These are phyloP conservation scores for Crithidia mellificae DNA, from an alignment of 208 protist species.

Conservation along the genomic window DNA sequence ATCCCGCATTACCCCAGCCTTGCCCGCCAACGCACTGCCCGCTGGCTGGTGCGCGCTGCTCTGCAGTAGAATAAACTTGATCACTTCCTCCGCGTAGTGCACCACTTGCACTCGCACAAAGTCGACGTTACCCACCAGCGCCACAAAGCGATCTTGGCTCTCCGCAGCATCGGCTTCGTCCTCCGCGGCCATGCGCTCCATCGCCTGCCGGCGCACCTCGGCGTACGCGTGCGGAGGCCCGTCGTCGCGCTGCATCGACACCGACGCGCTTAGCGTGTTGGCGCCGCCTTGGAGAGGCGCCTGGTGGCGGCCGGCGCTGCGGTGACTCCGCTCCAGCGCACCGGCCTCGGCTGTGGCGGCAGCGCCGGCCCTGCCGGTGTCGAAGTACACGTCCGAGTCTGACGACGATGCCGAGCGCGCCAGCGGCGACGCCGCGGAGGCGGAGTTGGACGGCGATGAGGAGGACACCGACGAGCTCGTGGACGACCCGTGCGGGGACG, in stretches of 20 bases:
- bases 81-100: constrained; percentile 53
- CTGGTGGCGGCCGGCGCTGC: no score
- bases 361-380: not conserved
- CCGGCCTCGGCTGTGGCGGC: not conserved
- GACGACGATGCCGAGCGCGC: constrained; percentile 9
- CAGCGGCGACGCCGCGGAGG: not conserved
- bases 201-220: constrained; percentile 46
- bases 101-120: constrained; percentile 74
- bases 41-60: constrained; percentile 15
- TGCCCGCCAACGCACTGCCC: not conserved
- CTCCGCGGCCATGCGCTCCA: constrained; percentile 54
- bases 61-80: constrained; percentile 28
- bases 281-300: no score
- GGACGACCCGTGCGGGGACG: not conserved
- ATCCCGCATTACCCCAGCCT: constrained; percentile 27
- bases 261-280: not conserved
- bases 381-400: not conserved
- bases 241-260: not conserved
- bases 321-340: not conserved
- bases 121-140: constrained; percentile 60
- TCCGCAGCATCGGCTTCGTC: constrained; percentile 60
- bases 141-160: constrained; percentile 61
- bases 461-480: not conserved
- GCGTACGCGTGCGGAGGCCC: constrained; percentile 14
- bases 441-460: constrained; percentile 1